Evolutionary conservation across 163 green algal species (phyloP), one percentile per base, ranked within the genome.

Genomic region (Scenedesmus sp.): DNA sequence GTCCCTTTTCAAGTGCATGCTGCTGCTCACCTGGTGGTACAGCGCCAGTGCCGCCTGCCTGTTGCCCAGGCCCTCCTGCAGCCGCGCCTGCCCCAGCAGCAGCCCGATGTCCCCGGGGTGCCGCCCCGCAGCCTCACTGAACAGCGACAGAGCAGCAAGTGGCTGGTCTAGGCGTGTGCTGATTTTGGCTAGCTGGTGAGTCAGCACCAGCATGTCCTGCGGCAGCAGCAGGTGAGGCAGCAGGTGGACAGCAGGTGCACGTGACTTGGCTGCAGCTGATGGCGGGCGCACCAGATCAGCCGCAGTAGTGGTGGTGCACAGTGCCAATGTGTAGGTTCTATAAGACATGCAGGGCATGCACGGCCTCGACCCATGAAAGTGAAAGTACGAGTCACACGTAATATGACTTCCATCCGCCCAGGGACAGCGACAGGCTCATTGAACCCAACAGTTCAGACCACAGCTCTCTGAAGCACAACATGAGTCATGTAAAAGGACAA

Each of bases 91-190:
- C 26, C 95, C 97, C 86, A 98, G 94, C 88, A 97, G 83, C 88
- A 97, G 91, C 7, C 81, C 88, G 6, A 93, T 79, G 62, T 97
- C 94, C 4, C 92, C 92, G 1, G 94, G 94, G 90, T 97, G 95
- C 5, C 91, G 90, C 88, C 26, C 67, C 18, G 83, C 59, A 70
- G 87, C 83, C 9, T 94, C 87, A 1, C 88, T 95, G 93, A 96
- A 98, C 54, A 94, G 88, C 88, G 96, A 92, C 67, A 97, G 92
- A 1, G 95, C 96, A 9, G 94, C 93, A 66, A 94, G 93, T 16
- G 96, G 96, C 93, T 97, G 96, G 91, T 98, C 96, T 79, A 97
- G 89, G 26, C 95, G 92, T 74, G 97, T 82, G 88, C 96, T 95
- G 18, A 97, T 93, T 93, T 97, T 97, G 88, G 82, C 93, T 12